Evolutionary conservation across 768 basidiomycete genomes (phyloP).

Genomic region (Amanita thiersii): DNA sequence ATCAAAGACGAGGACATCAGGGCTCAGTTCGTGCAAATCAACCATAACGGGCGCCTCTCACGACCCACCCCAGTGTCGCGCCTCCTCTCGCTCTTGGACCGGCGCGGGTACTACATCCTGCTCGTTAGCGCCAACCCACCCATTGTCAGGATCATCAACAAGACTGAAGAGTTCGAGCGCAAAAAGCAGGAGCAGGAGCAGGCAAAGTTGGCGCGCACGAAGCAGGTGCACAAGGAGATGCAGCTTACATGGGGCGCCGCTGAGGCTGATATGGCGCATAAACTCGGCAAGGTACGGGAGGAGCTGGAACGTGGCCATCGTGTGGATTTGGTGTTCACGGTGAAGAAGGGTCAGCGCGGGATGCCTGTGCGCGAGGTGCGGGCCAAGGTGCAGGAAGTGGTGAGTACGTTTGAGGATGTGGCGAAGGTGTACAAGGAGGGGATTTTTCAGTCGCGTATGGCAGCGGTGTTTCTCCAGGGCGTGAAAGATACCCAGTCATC

Average conservation of each 20-base stretch:
- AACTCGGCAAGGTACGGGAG: conserved; percentile 47
- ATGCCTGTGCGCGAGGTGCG: conserved; percentile 28
- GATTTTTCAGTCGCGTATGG: conserved; percentile 27
- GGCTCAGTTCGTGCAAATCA: conserved; percentile 31
- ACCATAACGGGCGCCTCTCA: conserved; percentile 25
- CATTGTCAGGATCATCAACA: conserved; percentile 52
- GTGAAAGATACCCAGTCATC: neutral
- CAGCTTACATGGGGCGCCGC: conserved; percentile 65
- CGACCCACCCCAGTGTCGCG: conserved; percentile 24
- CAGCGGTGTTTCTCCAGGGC: conserved; percentile 37
- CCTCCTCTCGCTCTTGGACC: conserved; percentile 39
- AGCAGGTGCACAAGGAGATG: conserved; percentile 49
- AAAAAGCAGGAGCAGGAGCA: conserved; percentile 27
- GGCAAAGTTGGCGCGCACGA: conserved; percentile 22
- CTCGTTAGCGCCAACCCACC: conserved; percentile 47
- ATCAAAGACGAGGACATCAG: conserved; percentile 28
- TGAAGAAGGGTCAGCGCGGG: conserved; percentile 35
- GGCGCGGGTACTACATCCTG: conserved; percentile 38
- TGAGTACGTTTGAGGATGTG: conserved; percentile 35
- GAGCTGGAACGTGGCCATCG: conserved; percentile 53
- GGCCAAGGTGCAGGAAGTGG: conserved; percentile 33
- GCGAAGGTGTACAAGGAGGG: conserved; percentile 45
- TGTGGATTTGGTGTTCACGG: conserved; percentile 47
- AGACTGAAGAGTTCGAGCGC: conserved; percentile 31
- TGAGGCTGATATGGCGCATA: conserved; percentile 54